Evolutionary conservation across 192 early-diverging fungal genomes (phyloP), one percentile per base, ranked within the genome.

Genomic region (Mortierella hygrophila): DNA sequence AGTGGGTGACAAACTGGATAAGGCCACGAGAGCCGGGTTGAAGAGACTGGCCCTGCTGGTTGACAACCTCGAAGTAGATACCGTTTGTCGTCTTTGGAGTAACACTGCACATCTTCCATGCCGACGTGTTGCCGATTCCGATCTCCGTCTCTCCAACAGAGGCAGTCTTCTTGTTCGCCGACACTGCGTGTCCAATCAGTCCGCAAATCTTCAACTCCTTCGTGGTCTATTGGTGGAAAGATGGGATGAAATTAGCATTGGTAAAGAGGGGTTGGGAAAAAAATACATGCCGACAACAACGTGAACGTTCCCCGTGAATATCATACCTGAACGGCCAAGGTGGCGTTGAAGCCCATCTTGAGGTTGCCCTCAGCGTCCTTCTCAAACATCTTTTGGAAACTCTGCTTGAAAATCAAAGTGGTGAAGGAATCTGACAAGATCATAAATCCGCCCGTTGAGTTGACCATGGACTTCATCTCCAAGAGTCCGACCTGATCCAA

Each of bases 131-230:
- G 69, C 97, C 96, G 81, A 99, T 96, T 80, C 99, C 99, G 83
- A 99, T 99, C 88, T 99, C 99, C 11, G 99, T 99, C 87, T 99
- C 99, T 21, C 97, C 96, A 44, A 99, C 97, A 80, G 92, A 96
- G 0, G 96, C 89, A 2, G 94, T 92, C 90, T 99, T 99, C 82
- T 98, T 98, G 91, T 96, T 95, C 15, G 92, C 94, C 38, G 97
- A 98, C 1, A 97, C 90, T 49, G 97, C 99, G 37, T 97, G 97
- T n/a, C 99, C 99, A 80, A 99, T 98, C 79, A 99, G 88, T 26
- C 99, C 99, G 85, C 97, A 98, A 7, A 99, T 95, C 91, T 96
- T 95, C 70, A 99, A 93, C 85, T 99, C 99, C 82, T 95, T 94
- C 21, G 97, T 97, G 1, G 97, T 98, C 93, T 97, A 87, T 57